Percentiles rank a stretch among this genome's conserved stretches.
Evolutionary conservation across 2,329 filamentous ascomycete genomes (phyloP).

Genomic region (Fusarium succisae): DNA sequence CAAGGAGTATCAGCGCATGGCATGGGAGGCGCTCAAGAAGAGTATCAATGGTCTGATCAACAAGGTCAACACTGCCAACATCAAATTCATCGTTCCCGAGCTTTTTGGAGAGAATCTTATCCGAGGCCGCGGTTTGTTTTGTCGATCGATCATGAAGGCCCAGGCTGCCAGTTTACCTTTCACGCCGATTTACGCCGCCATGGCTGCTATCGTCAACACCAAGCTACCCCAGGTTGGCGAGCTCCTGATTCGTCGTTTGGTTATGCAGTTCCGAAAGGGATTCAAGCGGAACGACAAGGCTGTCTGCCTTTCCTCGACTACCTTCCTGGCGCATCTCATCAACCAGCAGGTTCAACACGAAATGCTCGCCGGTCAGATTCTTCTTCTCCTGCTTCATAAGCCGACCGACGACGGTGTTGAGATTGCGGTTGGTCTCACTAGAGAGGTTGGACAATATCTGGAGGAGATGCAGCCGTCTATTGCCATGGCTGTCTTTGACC

Average conservation of each 20-base stretch:
- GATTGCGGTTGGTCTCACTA: conserved; percentile 92
- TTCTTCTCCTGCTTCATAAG: conserved; percentile 91
- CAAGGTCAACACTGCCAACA: conserved; percentile 98
- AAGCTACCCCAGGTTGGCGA: conserved; percentile 96
- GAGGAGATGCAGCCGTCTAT: conserved; percentile 95
- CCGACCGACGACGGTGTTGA: conserved; percentile 98
- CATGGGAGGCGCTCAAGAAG: conserved; percentile 98
- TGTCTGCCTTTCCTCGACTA: conserved; percentile 91
- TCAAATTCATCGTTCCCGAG: conserved; percentile 96
- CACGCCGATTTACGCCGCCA: conserved; percentile 94
- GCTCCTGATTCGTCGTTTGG: conserved; percentile 82
- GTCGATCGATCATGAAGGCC: conserved; percentile 97
- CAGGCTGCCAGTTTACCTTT: conserved; percentile 96
- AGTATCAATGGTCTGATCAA: conserved; percentile 99
- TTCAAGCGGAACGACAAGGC: conserved; percentile 98
- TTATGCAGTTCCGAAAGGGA: conserved; percentile 93
- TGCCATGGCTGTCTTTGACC: conserved; percentile 90
- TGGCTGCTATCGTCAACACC: conserved; percentile 96
- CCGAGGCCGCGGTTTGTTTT: conserved; percentile 90
- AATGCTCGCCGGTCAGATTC: conserved; percentile 90
- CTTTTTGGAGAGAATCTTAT: conserved; percentile 95
- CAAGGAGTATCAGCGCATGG: conserved; percentile 98
- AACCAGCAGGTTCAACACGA: conserved; percentile 97
- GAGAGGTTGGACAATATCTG: conserved; percentile 91
- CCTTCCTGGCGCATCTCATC: conserved; percentile 93